Base-by-base conservation (phyloP, 257 asterid species). In the Buddleja alternifolia region DNA sequence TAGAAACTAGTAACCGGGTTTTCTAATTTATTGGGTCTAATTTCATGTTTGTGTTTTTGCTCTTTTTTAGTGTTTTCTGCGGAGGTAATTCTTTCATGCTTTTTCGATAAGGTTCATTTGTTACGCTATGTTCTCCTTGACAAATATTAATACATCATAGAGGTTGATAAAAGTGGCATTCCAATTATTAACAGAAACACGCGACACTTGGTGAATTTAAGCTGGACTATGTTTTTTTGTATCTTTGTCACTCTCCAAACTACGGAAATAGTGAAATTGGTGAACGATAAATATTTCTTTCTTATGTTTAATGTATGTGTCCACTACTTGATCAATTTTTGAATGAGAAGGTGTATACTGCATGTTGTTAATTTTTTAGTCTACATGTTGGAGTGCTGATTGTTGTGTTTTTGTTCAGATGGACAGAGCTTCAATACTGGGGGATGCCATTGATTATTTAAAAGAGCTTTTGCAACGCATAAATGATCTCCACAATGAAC, bases 391-490 rank as follows among this genome's bases (percentile, higher is more conserved):
- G 11, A 9, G 23, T 20, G 32, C 60, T 73, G 32, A 66, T 66
- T 73, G 12, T 46, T 59, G 10, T 62, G 16, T 16, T 32, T 60
- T 46, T 53, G 60, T 71, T 58, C 20, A 90, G 97, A 90, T 90
- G 97, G 97, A 90, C 80, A 83, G 96, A 79, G 97, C 96, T 74
- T 88, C 97, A 14, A 88, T 90, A 66, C 81, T 90, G 25, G 97
- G 97, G 63, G 97, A 90, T 67, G 97, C 97, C 24, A 88, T 90
- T 36, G 97, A 90, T 75, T 90, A 90, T 80, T 72, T 90, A 63
- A 90, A 88, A 81, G 96, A 88, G 73, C 90, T 88, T 37, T 70
- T 90, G 81, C 96, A 88, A 81, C 84, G 90, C 63, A 90, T 90
- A 59, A 90, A 86, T 63, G 95, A 90, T 74, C 89, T 90, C 51